Percentiles rank a stretch among this genome's conserved stretches.
Evolutionary conservation across 139 green algal species (phyloP).

Genomic region (Ulvella scutata): DNA sequence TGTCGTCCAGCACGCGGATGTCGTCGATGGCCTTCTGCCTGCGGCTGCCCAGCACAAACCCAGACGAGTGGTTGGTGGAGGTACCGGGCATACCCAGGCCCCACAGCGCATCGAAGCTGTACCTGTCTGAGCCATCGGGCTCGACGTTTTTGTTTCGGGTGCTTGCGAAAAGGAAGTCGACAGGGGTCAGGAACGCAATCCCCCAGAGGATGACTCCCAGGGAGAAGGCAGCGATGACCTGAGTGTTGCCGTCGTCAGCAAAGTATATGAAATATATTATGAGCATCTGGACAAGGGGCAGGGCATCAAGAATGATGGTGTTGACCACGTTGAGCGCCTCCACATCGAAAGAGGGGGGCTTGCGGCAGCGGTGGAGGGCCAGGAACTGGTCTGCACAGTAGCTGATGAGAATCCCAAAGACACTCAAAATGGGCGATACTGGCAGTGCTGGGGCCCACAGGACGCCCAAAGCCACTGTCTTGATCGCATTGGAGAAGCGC

Average conservation of each 20-base stretch:
- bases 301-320: constrained; percentile 22
- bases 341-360: constrained; percentile 20
- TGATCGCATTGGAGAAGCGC: constrained; percentile 20
- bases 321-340: constrained; percentile 4
- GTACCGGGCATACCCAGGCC: too few relatives aligned
- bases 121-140: background rate
- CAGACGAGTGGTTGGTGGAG: too few relatives aligned
- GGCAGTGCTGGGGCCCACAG: constrained; percentile 37
- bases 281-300: constrained; percentile 33
- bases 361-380: constrained; percentile 12
- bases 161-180: background rate
- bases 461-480: constrained; percentile 26
- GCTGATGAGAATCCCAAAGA: constrained; percentile 11
- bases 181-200: background rate
- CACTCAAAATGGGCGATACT: constrained; percentile 15
- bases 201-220: background rate
- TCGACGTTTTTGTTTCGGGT: background rate
- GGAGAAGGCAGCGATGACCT: background rate
- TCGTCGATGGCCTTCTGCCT: too few relatives aligned
- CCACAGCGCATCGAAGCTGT: too few relatives aligned
- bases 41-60: too few relatives aligned
- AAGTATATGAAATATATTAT: constrained; percentile 33
- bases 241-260: background rate
- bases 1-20: too few relatives aligned
- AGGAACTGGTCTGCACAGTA: constrained; percentile 31